Conservation (phyloP, 805 yeast species). For the Candida odintsovae region DNA sequence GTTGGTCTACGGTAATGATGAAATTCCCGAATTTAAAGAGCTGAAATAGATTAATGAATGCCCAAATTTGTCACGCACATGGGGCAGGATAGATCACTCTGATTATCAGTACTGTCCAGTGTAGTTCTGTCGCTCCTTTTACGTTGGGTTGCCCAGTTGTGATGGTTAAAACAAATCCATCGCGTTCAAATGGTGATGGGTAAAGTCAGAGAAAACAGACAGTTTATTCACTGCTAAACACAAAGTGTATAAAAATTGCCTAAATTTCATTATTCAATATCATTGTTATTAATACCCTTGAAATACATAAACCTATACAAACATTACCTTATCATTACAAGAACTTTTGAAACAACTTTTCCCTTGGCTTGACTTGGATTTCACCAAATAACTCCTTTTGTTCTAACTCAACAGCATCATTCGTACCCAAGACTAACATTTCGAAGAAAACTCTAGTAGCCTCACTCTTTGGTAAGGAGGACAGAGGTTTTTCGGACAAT, state of each 20-base stretch:
- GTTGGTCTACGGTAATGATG: conserved; percentile 8
- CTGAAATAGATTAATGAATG: neutral
- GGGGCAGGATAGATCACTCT: too few species aligned
- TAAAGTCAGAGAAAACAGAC: too few species aligned
- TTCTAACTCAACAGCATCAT: conserved; percentile 57
- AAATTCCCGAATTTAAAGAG: conserved; percentile 1
- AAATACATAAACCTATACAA: neutral
- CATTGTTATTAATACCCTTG: neutral
- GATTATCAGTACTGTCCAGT: too few species aligned
- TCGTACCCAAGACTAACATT: conserved; percentile 72
- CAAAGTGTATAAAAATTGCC: too few species aligned
- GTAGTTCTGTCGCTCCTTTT: too few species aligned
- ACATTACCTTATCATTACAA: neutral
- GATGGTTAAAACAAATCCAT: too few species aligned
- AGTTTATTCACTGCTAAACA: too few species aligned
- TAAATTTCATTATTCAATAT: too few species aligned
- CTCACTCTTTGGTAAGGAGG: conserved; percentile 41
- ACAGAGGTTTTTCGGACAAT: conserved; percentile 23
- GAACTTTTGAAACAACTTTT: conserved; percentile 3
- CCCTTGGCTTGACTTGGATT: conserved; percentile 19
- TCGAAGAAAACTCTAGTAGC: conserved; percentile 78
- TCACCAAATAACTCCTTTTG: conserved; percentile 60
- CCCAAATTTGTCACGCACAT: too few species aligned
- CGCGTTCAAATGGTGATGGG: too few species aligned
- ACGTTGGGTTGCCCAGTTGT: too few species aligned